A percentile compares a stretch with the other conserved stretches of the same genome.
These are phyloP conservation scores for Syzygium oleosum DNA, from an alignment of 345 rosid species.

Conservation along the genomic window DNA sequence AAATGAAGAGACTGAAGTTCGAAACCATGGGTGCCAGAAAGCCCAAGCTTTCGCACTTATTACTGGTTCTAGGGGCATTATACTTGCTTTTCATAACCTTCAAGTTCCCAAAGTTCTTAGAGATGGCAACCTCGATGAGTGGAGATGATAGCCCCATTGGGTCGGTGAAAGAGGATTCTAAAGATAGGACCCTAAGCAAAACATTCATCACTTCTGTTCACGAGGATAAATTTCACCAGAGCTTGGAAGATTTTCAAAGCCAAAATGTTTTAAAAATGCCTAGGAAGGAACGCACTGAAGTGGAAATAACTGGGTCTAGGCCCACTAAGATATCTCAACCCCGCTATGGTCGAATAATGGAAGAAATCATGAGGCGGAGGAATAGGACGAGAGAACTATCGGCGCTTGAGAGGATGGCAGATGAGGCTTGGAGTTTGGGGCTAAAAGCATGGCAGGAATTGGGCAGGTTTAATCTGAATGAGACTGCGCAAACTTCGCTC, in stretches of 20 bases:
- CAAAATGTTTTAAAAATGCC: conserved; percentile 50
- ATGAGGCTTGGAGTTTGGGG: conserved; percentile 92
- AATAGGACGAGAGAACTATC: conserved; percentile 58
- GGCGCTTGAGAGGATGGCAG: conserved; percentile 72
- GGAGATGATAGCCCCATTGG: conserved; percentile 56
- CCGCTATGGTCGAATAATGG: conserved; percentile 69
- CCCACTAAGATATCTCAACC: conserved; percentile 38
- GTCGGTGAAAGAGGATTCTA: conserved; percentile 31
- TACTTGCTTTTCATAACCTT: conserved; percentile 73
- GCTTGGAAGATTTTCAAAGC: conserved; percentile 53
- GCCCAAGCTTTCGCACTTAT: conserved; percentile 70
- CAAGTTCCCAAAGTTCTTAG: conserved; percentile 77
- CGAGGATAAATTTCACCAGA: conserved; percentile 58
- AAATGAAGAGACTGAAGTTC: conserved; percentile 74
- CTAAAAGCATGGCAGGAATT: conserved; percentile 87
- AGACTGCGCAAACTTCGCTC: conserved; percentile 23
- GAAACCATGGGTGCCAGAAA: conserved; percentile 53
- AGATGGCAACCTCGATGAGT: conserved; percentile 56
- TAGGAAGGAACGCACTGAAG: conserved; percentile 29
- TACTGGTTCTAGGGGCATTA: conserved; percentile 50
- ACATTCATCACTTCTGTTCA: conserved; percentile 44
- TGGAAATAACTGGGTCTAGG: conserved; percentile 7
- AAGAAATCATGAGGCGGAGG: conserved; percentile 62
- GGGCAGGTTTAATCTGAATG: conserved; percentile 40
- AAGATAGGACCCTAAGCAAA: conserved; percentile 50